A percentile compares a stretch with the other conserved stretches of the same genome.
Conservation (phyloP, 2,329 filamentous ascomycete genomes). For the Fusarium transvaalense region DNA sequence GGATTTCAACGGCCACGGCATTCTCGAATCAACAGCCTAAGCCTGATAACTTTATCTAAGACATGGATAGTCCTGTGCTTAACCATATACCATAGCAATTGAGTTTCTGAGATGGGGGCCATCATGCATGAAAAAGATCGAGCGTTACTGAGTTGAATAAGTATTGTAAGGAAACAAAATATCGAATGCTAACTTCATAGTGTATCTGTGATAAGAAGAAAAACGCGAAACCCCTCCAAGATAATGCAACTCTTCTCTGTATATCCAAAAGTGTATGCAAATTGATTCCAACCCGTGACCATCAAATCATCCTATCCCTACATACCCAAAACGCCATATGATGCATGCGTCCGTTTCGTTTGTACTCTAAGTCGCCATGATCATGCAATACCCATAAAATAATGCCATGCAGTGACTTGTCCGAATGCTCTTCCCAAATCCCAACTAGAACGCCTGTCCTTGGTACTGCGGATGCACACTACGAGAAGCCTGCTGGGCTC, state of each 20-base stretch:
- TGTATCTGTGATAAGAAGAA: conserved; percentile 23
- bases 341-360: conserved; percentile 32
- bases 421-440: neutral
- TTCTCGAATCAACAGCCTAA: neutral
- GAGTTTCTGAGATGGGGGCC: neutral
- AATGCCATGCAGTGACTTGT: neutral
- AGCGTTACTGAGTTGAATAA: neutral
- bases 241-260: conserved; percentile 27
- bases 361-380: conserved; percentile 26
- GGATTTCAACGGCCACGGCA: neutral
- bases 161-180: neutral
- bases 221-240: conserved; percentile 7
- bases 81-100: neutral
- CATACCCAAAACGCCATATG: conserved; percentile 39
- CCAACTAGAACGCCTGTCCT: conserved; percentile 53
- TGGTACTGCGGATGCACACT: conserved; percentile 52
- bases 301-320: conserved; percentile 23
- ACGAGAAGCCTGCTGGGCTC: conserved; percentile 35
- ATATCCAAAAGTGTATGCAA: conserved; percentile 35
- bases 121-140: neutral
- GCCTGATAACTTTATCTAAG: too few relatives aligned
- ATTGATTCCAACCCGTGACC: conserved; percentile 22
- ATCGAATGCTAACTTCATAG: conserved; percentile 15
- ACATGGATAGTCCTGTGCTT: neutral
- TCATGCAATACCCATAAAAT: conserved; percentile 26